Base-by-base conservation (phyloP, 1,139 yeast genomes). In the Petasospora rhodanensis region DNA sequence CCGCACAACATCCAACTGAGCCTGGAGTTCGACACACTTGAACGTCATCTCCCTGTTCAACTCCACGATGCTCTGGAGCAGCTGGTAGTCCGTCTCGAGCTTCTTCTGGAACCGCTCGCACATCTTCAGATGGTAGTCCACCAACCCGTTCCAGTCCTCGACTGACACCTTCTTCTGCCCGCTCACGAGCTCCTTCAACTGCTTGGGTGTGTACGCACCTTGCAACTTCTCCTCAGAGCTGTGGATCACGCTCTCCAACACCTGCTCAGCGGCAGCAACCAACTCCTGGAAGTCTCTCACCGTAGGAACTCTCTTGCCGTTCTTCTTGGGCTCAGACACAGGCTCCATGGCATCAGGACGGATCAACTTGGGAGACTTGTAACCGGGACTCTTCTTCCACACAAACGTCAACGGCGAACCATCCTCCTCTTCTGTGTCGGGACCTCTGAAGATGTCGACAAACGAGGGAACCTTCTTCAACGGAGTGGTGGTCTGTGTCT, bases 11-110 rank as follows among this genome's bases (percentile, higher is more conserved):
- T n/a, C n/a, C n/a, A n/a, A n/a, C n/a, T n/a, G n/a, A n/a, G n/a
- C n/a, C n/a, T n/a, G n/a, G n/a, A n/a, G n/a, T n/a, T n/a, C n/a
- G n/a, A n/a, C n/a, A n/a, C n/a, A n/a, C n/a, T n/a, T n/a, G n/a
- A n/a, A n/a, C 26, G 29, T 11, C 19, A 26, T 6, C 33, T 26
- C 31, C 25, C 41, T 43, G 31, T 43, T 45, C 27, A 45, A 31
- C 20, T 45, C 46, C 27, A 45, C 38, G 4, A 43, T 34, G 16
- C 35, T 40, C n/a, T 36, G 32, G 12, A 43, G 40, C 43, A 45
- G 42, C 13, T 13, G 19, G 24, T 26, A 37, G 22, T 39, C 42
- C 18, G 29, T 11, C 5, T 30, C 23, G 7, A 38, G 14, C 23
- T 31, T 40, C 17, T 24, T 18, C 16, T 28, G 26, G 7, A 32